Evolutionary conservation across 345 rosid genomes (phyloP).

Genomic region (Pistacia integerrima): DNA sequence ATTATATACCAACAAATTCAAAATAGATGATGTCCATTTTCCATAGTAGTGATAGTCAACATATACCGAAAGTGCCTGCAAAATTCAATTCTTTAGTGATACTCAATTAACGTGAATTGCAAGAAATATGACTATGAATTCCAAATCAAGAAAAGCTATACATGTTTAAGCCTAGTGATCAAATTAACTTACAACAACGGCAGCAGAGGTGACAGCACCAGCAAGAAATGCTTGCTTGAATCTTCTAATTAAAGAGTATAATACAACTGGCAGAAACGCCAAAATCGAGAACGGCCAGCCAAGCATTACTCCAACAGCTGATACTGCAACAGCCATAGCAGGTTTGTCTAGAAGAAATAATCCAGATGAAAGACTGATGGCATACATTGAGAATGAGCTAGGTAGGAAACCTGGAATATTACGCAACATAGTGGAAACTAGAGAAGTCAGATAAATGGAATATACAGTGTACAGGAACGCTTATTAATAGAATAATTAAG

Average conservation of each 20-base stretch:
- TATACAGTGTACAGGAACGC: conserved; percentile 4
- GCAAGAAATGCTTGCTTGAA: conserved; percentile 68
- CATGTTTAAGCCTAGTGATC: neutral
- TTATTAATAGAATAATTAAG: neutral
- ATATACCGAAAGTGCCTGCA: conserved; percentile 71
- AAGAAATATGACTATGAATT: conserved; percentile 7
- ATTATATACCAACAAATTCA: conserved; percentile 89
- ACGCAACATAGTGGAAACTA: conserved; percentile 3
- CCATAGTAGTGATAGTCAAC: conserved; percentile 72
- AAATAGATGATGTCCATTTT: conserved; percentile 85
- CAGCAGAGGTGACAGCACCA: conserved; percentile 64
- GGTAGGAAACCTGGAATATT: conserved; percentile 80
- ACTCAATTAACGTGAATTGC: neutral
- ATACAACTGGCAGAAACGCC: conserved; percentile 83
- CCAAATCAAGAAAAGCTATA: neutral
- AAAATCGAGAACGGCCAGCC: conserved; percentile 98
- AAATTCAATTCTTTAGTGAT: conserved; percentile 20
- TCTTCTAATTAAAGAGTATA: conserved; percentile 63
- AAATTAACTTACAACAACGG: conserved; percentile 62
- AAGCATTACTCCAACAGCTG: conserved; percentile 81
- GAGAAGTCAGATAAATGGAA: neutral
- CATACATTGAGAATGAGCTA: conserved; percentile 98
- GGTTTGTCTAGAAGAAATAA: conserved; percentile 81
- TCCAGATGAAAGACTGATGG: conserved; percentile 91
- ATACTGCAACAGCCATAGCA: conserved; percentile 70